Base-by-base conservation (phyloP, 1,139 yeast species). In the Pneumocystis oryctolagi region DNA sequence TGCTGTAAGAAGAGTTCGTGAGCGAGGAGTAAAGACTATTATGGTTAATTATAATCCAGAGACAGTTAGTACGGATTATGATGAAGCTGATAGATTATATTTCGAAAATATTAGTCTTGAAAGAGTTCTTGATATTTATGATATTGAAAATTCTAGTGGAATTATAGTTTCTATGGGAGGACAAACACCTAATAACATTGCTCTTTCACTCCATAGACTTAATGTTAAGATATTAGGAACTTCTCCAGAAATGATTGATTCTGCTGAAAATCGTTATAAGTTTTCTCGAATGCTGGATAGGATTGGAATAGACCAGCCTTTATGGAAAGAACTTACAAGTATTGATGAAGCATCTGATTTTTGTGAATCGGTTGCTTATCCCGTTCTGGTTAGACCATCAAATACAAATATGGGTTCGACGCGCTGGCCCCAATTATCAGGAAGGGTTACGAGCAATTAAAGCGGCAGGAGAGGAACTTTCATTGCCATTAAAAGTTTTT, bases 11-110 rank as follows among this genome's bases (percentile, higher is more conserved):
- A 89, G 98, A 59, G 81, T 92, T 73, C 84, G 98, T 72, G 88
- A 87, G 68, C 82, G 83, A 73, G 90, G 90, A 65, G 79, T 82
- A 73, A 92, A 89, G 80, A 92, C 98, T 42, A 85, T 92, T 73
- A 92, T 92, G 97, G 84, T 92, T 73, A 92, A 92, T 80, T 92
- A 92, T 79, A 92, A 92, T 77, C 98, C 98, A 62, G 98, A 92
- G 78, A 92, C 98, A 57, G 98, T 92, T 59, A 88, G 96, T 25
- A 92, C 98, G 60, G 98, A 92, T 78, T 92, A 89, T 74, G 98
- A 92, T 74, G 98, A 92, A 78, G 97, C 96, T 67, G 98, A 92
- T 76, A 83, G 97, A 76, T 83, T 92, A 70, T 92, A 92, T 79
- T 92, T 92, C 73, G 98, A 92, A 79, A 90, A 95, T 63, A 89